Evolutionary conservation across 1,284 basidiomycete genomes (phyloP).

Genomic region (Marasmius oreades): DNA sequence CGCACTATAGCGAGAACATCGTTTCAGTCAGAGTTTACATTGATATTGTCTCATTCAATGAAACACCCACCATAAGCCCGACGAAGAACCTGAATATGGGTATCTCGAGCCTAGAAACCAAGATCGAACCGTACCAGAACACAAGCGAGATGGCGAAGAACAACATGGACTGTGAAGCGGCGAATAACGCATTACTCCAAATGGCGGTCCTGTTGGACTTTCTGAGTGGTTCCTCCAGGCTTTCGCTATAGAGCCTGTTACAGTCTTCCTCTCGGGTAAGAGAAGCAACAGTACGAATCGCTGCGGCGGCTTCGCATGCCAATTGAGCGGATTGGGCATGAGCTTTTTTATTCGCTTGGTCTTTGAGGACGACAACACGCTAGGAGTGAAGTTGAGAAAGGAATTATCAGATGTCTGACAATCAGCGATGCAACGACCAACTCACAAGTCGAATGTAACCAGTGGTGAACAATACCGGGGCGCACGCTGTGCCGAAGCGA

Average conservation of each 20-base stretch:
- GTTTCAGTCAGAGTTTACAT: too few relatives aligned
- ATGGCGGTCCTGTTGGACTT: slow-evolving; percentile 66
- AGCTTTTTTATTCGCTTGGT: slow-evolving; percentile 81
- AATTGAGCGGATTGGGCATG: slow-evolving; percentile 88
- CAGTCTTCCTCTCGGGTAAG: slow-evolving; percentile 86
- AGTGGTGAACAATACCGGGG: slow-evolving; percentile 77
- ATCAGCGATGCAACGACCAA: too few relatives aligned
- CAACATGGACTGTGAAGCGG: slow-evolving; percentile 76
- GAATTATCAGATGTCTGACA: too few relatives aligned
- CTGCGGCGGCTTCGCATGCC: slow-evolving; percentile 88
- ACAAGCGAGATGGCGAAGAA: slow-evolving; percentile 87
- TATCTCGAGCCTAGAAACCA: slow-evolving; percentile 62
- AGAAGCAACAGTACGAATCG: slow-evolving; percentile 91
- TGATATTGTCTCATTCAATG: too few relatives aligned
- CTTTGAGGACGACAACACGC: slow-evolving; percentile 81
- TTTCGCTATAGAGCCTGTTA: slow-evolving; percentile 66
- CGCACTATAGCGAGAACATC: too few relatives aligned
- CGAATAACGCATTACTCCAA: slow-evolving; percentile 75
- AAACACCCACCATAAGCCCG: slow-evolving; percentile 66
- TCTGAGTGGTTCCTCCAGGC: slow-evolving; percentile 69
- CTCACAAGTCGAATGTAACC: slow-evolving; percentile 85
- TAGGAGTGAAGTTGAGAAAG: too few relatives aligned
- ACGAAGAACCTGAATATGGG: slow-evolving; percentile 78
- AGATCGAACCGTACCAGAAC: slow-evolving; percentile 80
- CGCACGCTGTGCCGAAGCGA: slow-evolving; percentile 63